Evolutionary conservation across 345 rosid genomes (phyloP), one percentile per base, ranked within the genome.

Genomic region (Euphorbia lathyris): DNA sequence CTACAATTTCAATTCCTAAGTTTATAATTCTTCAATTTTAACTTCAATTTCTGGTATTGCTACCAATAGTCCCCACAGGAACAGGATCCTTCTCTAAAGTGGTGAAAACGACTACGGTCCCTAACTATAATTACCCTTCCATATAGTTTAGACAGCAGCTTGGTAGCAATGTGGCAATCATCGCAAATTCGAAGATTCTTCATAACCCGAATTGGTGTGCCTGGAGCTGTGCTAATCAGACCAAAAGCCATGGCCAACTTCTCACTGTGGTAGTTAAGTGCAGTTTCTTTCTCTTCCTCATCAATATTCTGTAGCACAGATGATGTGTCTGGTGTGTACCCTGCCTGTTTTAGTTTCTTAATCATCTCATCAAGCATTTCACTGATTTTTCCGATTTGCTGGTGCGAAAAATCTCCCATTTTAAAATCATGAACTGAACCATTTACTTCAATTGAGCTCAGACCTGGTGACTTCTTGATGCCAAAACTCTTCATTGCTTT

Each of bases 381-480:
- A 26, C 63, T 62, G 40, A 83, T 64, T 45, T 70, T 69, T 38
- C 48, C 29, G 3, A 66, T 69, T 43, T 76, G 69, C 17, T 63
- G 74, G 43, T 78, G 86, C 17, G 72, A 22, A 8, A 2, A 29
- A 53, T 75, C 80, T 42, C 79, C 82, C 80, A 65, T 77, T 16
- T 59, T 10, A 27, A 84, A 82, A 19, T 77, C 74, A 55, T 66
- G 74, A 55, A 80, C 69, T 9, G 43, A 50, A 48, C 83, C 81
- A 23, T 68, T 66, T 56, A 77, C 63, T 73, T 79, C 83, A 0
- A 86, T 71, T 9, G 68, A 69, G 77, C 88, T 87, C 12, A 55
- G 62, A 12, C 87, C 88, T 1, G 91, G 84, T 53, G 76, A 72
- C 60, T 79, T 84, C 68, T 56, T 73, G 12, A 78, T 42, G 27